These are phyloP conservation scores for Murraya paniculata DNA, from an alignment of 345 rosid species.

Conservation along the genomic window DNA sequence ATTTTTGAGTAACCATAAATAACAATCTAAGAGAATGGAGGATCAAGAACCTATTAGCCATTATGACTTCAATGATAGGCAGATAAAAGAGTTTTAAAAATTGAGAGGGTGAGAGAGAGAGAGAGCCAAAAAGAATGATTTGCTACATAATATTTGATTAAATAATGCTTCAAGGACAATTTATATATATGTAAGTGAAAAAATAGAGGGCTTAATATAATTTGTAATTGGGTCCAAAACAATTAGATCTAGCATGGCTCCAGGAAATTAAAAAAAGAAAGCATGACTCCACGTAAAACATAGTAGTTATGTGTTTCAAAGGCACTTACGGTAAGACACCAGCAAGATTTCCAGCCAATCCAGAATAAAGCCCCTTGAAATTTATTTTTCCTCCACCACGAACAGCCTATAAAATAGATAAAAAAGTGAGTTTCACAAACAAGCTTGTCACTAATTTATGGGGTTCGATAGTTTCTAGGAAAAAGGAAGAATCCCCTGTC, in stretches of 20 bases:
- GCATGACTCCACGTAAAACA: not conserved
- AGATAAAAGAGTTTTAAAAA: not conserved
- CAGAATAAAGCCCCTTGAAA: constrained; percentile 91
- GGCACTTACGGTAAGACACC: constrained; percentile 91
- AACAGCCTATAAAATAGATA: constrained; percentile 51
- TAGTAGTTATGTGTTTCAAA: constrained; percentile 2
- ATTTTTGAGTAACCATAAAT: not conserved
- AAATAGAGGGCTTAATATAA: not conserved
- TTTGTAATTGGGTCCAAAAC: not conserved
- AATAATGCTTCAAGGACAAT: not conserved
- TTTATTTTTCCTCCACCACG: constrained; percentile 83
- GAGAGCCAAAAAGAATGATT: not conserved
- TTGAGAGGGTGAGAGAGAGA: not conserved
- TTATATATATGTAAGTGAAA: not conserved
- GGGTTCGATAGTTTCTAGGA: not conserved
- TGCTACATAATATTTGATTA: not conserved
- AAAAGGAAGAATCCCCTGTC: not conserved
- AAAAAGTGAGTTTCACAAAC: not conserved
- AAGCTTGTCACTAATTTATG: not conserved
- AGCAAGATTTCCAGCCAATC: constrained; percentile 85
- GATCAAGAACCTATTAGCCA: not conserved
- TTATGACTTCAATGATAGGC: not conserved
- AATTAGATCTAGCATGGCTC: not conserved
- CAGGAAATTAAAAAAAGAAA: not conserved
- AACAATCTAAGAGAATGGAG: not conserved